Percentiles rank a stretch among this genome's conserved stretches.
Evolutionary conservation across 1,284 basidiomycete species (phyloP).

Genomic region (Phenoliferia sp.): DNA sequence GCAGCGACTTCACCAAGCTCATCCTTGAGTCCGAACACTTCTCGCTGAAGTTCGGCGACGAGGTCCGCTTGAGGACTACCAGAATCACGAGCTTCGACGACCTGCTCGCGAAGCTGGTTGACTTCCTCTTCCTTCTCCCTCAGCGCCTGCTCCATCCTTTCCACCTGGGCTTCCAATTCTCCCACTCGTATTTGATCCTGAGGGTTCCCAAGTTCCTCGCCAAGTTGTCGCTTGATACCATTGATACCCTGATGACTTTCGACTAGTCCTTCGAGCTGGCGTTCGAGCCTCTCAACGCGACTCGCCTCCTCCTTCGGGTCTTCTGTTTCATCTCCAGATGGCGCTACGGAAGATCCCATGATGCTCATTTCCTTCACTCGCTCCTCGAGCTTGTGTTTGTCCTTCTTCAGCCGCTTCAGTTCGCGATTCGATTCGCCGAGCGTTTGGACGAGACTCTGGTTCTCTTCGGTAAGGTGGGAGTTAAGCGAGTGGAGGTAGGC

Average conservation of each 20-base stretch:
- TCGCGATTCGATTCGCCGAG: constrained; percentile 53
- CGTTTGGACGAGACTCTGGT: constrained; percentile 60
- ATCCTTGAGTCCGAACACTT: constrained; percentile 45
- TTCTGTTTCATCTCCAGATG: constrained; percentile 2
- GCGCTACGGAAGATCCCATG: neutral
- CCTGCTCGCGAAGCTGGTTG: constrained; percentile 13
- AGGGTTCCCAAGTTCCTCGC: neutral
- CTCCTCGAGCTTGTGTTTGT: constrained; percentile 1
- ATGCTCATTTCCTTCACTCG: constrained; percentile 27
- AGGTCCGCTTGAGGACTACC: constrained; percentile 34
- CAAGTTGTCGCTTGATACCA: constrained; percentile 16
- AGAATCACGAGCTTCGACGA: neutral
- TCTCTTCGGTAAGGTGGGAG: constrained; percentile 71
- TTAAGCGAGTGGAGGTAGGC: constrained; percentile 75
- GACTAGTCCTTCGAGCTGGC: constrained; percentile 14
- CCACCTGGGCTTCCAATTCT: neutral
- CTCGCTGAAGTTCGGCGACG: constrained; percentile 46
- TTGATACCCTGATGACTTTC: constrained; percentile 16
- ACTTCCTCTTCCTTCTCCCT: constrained; percentile 7
- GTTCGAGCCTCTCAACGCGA: constrained; percentile 9
- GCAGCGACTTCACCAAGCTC: constrained; percentile 41
- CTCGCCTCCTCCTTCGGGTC: neutral
- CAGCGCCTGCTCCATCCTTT: neutral
- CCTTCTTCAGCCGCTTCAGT: constrained; percentile 39
- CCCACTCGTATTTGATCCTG: too few relatives aligned